phyloP scores from a whole-genome alignment of 225 moss, liverwort and hornwort species.

The Anthoceros angustus region DNA sequence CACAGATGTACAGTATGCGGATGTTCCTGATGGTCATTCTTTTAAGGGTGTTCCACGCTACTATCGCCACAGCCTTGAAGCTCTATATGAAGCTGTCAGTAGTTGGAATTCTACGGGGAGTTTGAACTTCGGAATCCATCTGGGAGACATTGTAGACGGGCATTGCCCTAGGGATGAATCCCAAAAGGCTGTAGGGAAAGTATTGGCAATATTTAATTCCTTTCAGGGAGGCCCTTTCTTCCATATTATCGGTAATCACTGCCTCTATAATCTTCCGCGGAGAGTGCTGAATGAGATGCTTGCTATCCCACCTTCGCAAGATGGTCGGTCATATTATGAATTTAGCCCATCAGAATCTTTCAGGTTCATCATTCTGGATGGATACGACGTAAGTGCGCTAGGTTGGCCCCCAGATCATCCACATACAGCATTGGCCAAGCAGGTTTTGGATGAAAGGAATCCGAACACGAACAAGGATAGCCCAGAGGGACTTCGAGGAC shows the following conservation, averaged over 20 bases:
- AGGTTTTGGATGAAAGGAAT: constrained; percentile 38
- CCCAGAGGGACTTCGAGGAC: constrained; percentile 48
- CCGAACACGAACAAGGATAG: constrained; percentile 75
- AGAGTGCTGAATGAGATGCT: constrained; percentile 41
- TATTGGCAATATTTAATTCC: constrained; percentile 23
- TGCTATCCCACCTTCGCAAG: constrained; percentile 33
- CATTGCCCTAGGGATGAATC: constrained; percentile 46
- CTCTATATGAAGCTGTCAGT: constrained; percentile 50
- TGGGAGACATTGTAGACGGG: constrained; percentile 87
- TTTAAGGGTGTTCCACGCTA: constrained; percentile 63
- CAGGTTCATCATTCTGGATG: constrained; percentile 63
- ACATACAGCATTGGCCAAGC: constrained; percentile 34
- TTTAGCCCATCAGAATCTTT: constrained; percentile 40
- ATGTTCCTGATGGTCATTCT: constrained; percentile 59
- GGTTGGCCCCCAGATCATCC: constrained; percentile 76
- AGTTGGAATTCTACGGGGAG: constrained; percentile 48
- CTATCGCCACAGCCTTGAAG: constrained; percentile 65
- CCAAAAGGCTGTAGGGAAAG: constrained; percentile 27
- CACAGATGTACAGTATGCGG: constrained; percentile 87
- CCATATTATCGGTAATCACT: constrained; percentile 91
- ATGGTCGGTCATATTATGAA: constrained; percentile 49
- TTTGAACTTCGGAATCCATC: constrained; percentile 60
- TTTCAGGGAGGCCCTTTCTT: constrained; percentile 42
- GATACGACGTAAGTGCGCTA: constrained; percentile 74
- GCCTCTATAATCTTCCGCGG: constrained; percentile 84